phyloP scores from a whole-genome alignment of 1,284 basidiomycete genomes.

The Heterobasidion irregulare region DNA sequence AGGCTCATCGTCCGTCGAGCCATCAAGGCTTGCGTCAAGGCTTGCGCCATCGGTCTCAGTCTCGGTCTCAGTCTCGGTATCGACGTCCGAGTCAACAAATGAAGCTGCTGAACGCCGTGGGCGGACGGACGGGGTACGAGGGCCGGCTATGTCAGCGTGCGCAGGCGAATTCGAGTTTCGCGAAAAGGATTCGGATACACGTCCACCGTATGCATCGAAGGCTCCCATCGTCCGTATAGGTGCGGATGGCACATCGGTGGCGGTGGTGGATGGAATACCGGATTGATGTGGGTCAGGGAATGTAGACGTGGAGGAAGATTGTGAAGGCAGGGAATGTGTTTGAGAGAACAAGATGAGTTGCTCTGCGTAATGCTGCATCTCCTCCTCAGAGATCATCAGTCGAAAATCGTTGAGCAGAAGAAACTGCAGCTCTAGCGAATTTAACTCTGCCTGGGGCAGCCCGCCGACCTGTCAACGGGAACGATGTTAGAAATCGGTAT shows the following conservation, averaged over 20 bases:
- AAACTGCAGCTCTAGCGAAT: slow-evolving; percentile 96
- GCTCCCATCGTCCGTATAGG: slow-evolving; percentile 45
- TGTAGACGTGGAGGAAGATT: slow-evolving; percentile 20
- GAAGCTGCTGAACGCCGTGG: slow-evolving; percentile 15
- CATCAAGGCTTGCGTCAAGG: slow-evolving; percentile 20
- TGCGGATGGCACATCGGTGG: slow-evolving; percentile 9
- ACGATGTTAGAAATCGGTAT: not conserved
- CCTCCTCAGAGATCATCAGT: slow-evolving; percentile 79
- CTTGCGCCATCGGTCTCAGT: slow-evolving; percentile 35
- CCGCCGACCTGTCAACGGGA: slow-evolving; percentile 71
- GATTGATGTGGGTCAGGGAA: slow-evolving; percentile 2
- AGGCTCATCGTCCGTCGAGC: slow-evolving; percentile 68
- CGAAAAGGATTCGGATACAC: not conserved
- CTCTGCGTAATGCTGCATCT: slow-evolving; percentile 94
- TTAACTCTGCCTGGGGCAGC: slow-evolving; percentile 88
- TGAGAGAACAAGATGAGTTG: slow-evolving; percentile 68
- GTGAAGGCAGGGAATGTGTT: slow-evolving; percentile 20
- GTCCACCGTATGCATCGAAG: slow-evolving; percentile 29
- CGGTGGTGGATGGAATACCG: not conserved
- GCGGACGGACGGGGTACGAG: slow-evolving; percentile 1
- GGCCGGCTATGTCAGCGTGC: not conserved
- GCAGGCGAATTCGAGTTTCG: not conserved
- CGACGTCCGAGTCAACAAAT: slow-evolving; percentile 6
- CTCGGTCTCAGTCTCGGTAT: slow-evolving; percentile 25
- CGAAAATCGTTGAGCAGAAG: slow-evolving; percentile 93